phyloP scores from a whole-genome alignment of 176 grass and related monocot genomes.

The Miscanthus lutarioriparius region DNA sequence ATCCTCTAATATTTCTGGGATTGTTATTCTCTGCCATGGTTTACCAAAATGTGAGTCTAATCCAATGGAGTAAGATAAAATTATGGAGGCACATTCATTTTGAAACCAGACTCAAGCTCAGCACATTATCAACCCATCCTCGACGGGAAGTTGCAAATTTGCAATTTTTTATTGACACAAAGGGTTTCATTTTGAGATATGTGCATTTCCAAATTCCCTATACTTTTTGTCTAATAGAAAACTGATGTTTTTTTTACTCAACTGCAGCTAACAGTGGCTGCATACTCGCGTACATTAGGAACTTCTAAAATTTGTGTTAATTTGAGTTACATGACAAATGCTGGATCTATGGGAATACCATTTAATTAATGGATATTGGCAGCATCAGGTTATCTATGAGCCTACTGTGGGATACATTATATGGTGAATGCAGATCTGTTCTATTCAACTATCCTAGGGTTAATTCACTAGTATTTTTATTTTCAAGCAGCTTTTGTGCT shows the following conservation, averaged over 20 bases:
- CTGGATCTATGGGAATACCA: not conserved
- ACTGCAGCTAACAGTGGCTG: not conserved
- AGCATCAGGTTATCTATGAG: not conserved
- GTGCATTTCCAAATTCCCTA: not conserved
- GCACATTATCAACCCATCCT: not conserved
- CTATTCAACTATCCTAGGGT: constrained; percentile 1
- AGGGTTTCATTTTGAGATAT: not conserved
- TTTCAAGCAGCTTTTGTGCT: constrained; percentile 35
- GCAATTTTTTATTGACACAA: not conserved
- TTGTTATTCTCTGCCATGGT: constrained; percentile 69
- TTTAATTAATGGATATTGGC: not conserved
- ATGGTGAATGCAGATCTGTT: not conserved
- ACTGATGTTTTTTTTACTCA: not conserved
- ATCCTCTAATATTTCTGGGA: constrained; percentile 91
- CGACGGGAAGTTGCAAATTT: not conserved
- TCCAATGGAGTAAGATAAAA: not conserved
- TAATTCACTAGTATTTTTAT: not conserved
- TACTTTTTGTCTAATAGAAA: not conserved
- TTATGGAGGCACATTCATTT: not conserved
- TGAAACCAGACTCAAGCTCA: not conserved
- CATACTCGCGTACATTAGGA: not conserved
- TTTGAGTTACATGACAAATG: not conserved
- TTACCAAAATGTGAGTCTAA: constrained; percentile 17
- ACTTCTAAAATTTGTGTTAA: not conserved
- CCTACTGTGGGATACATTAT: not conserved